Percentiles rank a stretch among this genome's conserved stretches.
These are phyloP conservation scores for Ustanciosporium gigantosporum DNA, from an alignment of 1,284 basidiomycete species.

Conservation along the genomic window DNA sequence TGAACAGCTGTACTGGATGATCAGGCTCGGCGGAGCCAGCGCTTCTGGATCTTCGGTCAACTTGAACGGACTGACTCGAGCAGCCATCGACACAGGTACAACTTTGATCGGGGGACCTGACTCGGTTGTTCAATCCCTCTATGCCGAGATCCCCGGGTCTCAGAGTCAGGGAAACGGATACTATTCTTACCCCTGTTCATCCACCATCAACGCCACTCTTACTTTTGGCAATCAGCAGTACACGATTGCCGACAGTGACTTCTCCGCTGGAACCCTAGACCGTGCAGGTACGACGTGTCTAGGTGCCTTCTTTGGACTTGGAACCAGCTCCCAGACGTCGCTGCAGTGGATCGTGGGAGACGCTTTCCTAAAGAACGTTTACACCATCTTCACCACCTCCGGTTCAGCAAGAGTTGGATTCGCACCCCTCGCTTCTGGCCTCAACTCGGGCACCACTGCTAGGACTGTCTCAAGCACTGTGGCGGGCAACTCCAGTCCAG, in stretches of 20 bases:
- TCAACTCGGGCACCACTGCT: conserved; percentile 32
- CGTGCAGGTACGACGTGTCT: conserved; percentile 29
- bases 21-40: conserved; percentile 37
- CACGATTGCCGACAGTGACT: conserved; percentile 34
- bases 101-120: conserved; percentile 54
- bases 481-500: no score
- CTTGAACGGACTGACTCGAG: conserved; percentile 17
- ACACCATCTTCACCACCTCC: conserved; percentile 39
- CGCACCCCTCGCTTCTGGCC: conserved; percentile 42
- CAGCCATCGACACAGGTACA: conserved; percentile 58
- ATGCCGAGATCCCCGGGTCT: conserved; percentile 43
- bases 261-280: conserved; percentile 28
- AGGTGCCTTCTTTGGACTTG: conserved; percentile 50
- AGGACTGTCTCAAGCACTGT: conserved; percentile 30
- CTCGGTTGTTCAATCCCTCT: conserved; percentile 33
- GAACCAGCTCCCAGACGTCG: conserved; percentile 10
- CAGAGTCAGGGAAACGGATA: conserved; percentile 37
- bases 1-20: conserved; percentile 44
- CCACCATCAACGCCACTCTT: conserved; percentile 34
- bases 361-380: conserved; percentile 55
- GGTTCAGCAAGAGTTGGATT: conserved; percentile 39
- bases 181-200: conserved; percentile 50
- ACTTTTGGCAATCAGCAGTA: conserved; percentile 47
- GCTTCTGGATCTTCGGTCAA: conserved; percentile 9
- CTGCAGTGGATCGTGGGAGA: conserved; percentile 56